Evolutionary conservation across 768 basidiomycete species (phyloP), one percentile per base, ranked within the genome.

Genomic region (Megacollybia marginata): DNA sequence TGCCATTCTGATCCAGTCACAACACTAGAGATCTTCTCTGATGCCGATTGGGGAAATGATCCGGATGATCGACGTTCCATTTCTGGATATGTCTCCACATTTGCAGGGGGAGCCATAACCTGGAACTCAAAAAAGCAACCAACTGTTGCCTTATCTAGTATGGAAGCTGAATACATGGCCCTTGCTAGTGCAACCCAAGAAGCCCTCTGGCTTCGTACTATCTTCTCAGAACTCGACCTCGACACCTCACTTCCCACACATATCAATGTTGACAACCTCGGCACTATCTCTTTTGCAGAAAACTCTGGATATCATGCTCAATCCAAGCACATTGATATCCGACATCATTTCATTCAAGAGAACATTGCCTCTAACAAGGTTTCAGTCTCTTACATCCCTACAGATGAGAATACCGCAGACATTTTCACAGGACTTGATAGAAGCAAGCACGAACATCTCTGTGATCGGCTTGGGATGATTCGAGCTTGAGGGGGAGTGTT

Each of bases 161-260:
- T 61, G 3, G 71, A 78, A 53, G 68, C 71, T 0, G 74, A 77
- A 59, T 76, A 72, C 55, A 62, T 73, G 12, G 70, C 70, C 0
- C 53, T 58, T 0, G 48, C 59, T 0, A 60, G 71, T 33, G 65
- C 66, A 0, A 46, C 61, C 0, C 59, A 66, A 46, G 62, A 75
- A 52, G 62, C 58, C 2, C 12, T 71, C 3, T 76, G 73, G 72
- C 49, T 68, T 5, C 52, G 51, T 0, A 43, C 45, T 1, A 52
- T 65, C 10, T 20, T 64, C 7, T 5, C 43, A 0, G 58, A 63
- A 48, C 52, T 61, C 20, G 44, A 16, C 16, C 45, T 28, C 28
- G 18, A 33, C 1, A 42, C 38, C 2, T 1, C 31, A 2, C 19
- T 15, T 1, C 47, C 63, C 2, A 47, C 57, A 9, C 16, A 48